Conservation (phyloP, 139 green algal species). For the Chlorella sp. region DNA sequence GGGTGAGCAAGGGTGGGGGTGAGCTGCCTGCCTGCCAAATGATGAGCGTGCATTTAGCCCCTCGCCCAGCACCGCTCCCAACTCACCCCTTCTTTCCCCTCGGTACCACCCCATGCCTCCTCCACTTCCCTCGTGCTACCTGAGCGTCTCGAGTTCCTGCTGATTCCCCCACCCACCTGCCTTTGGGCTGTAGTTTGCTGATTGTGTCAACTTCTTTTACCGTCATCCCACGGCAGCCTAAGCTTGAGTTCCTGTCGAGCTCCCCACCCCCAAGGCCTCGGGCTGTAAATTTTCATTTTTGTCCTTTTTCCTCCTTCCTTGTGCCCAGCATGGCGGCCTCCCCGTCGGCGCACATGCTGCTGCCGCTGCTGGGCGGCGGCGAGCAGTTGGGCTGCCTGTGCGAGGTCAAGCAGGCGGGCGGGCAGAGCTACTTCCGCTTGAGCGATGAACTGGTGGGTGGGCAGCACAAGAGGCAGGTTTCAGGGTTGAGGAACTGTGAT, state of each 20-base stretch:
- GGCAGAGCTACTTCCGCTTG: slow-evolving; percentile 49
- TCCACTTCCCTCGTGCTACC: too few species aligned
- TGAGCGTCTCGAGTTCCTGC: too few species aligned
- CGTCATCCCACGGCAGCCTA: background rate
- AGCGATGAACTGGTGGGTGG: slow-evolving; percentile 36
- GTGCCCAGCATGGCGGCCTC: slow-evolving; percentile 2
- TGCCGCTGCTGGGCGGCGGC: background rate
- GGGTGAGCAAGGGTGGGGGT: too few species aligned
- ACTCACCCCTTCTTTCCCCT: too few species aligned
- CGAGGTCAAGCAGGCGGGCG: slow-evolving; percentile 46
- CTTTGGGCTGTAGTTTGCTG: background rate
- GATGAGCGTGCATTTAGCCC: too few species aligned
- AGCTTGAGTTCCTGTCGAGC: background rate
- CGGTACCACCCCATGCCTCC: too few species aligned
- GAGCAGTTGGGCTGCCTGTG: slow-evolving; percentile 45
- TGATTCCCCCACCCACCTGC: too few species aligned
- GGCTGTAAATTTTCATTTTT: too few species aligned
- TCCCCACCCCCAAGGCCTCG: background rate
- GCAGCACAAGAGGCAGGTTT: background rate
- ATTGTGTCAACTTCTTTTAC: background rate
- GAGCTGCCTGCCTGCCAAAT: background rate
- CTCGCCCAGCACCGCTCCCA: too few species aligned
- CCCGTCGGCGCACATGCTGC: slow-evolving; percentile 3
- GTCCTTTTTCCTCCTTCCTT: too few species aligned
- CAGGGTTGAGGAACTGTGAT: too few species aligned